Evolutionary conservation across 2,329 filamentous ascomycete species (phyloP).

Genomic region (Bipolaris gigantea): DNA sequence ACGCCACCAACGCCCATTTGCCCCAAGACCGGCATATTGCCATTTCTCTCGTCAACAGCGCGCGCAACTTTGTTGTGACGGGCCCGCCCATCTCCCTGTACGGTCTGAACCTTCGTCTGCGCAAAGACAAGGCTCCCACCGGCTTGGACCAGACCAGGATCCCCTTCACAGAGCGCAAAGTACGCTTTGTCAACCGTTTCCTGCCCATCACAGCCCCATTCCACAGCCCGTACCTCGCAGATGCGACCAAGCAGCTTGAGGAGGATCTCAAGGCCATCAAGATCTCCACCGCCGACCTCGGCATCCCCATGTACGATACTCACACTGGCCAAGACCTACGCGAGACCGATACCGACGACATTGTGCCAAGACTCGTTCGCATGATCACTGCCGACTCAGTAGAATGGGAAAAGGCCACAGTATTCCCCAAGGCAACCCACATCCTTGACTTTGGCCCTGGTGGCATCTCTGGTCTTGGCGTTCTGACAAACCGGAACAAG

Average conservation of each 20-base stretch:
- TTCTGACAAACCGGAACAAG: conserved; percentile 97
- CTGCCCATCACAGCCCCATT: conserved; percentile 97
- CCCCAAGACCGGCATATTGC: conserved; percentile 89
- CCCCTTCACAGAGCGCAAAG: conserved; percentile 92
- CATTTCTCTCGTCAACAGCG: conserved; percentile 95
- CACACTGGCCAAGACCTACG: conserved; percentile 79
- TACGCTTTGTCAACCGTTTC: conserved; percentile 96
- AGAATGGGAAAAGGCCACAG: conserved; percentile 93
- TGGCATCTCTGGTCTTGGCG: conserved; percentile 92
- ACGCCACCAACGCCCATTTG: conserved; percentile 95
- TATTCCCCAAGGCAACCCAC: conserved; percentile 88
- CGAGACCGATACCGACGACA: conserved; percentile 66
- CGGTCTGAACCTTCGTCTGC: conserved; percentile 89
- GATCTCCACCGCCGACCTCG: conserved; percentile 73
- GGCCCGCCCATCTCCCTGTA: conserved; percentile 95
- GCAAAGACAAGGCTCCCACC: conserved; percentile 97
- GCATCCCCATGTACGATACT: conserved; percentile 83
- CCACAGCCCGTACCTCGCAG: conserved; percentile 89
- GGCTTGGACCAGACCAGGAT: conserved; percentile 93
- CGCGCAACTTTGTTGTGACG: conserved; percentile 94
- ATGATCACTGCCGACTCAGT: conserved; percentile 95
- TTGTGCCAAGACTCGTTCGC: conserved; percentile 82
- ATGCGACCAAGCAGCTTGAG: conserved; percentile 80
- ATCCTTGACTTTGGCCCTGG: conserved; percentile 96
- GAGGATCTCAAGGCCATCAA: conserved; percentile 82